Percentiles rank a stretch among this genome's conserved stretches.
Evolutionary conservation across 768 basidiomycete genomes (phyloP).

Genomic region (Tylopilus balloui): DNA sequence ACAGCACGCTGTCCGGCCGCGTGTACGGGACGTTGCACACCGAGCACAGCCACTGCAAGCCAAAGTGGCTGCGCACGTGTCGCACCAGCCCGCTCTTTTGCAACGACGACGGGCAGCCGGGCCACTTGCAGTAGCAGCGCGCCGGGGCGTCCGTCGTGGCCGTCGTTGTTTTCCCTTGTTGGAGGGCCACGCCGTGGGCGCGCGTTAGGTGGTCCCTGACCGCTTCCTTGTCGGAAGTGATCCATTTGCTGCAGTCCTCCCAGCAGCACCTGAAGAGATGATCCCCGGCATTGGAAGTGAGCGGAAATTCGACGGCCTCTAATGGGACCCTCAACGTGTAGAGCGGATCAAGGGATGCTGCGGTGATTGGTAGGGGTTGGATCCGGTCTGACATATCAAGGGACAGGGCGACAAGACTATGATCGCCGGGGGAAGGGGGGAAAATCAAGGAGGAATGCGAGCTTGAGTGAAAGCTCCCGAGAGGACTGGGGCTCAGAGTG

Average conservation of each 20-base stretch:
- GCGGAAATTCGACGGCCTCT: slow-evolving; percentile 8
- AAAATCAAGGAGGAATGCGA: neutral
- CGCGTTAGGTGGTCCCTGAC: slow-evolving; percentile 12
- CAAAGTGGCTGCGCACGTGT: slow-evolving; percentile 17
- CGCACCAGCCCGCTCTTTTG: slow-evolving; percentile 11
- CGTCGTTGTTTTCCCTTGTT: neutral
- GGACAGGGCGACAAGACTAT: neutral
- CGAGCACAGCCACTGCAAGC: slow-evolving; percentile 18
- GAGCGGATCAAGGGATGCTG: neutral
- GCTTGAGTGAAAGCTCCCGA: neutral
- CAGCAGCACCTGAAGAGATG: slow-evolving; percentile 18
- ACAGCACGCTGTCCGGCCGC: slow-evolving; percentile 17
- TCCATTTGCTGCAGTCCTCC: slow-evolving; percentile 16
- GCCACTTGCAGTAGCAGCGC: slow-evolving; percentile 17
- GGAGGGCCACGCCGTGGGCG: slow-evolving; percentile 10
- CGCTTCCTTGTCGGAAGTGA: slow-evolving; percentile 12
- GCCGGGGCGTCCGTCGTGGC: neutral
- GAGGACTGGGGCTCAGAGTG: neutral
- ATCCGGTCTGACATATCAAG: neutral
- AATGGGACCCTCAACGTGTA: slow-evolving; percentile 5
- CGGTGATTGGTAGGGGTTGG: neutral
- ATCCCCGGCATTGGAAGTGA: neutral
- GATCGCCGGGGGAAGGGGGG: neutral
- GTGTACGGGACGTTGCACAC: slow-evolving; percentile 8
- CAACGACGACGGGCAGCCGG: slow-evolving; percentile 2